Base-by-base conservation (phyloP, 2,329 filamentous ascomycete genomes). In the Fusarium luffae region DNA sequence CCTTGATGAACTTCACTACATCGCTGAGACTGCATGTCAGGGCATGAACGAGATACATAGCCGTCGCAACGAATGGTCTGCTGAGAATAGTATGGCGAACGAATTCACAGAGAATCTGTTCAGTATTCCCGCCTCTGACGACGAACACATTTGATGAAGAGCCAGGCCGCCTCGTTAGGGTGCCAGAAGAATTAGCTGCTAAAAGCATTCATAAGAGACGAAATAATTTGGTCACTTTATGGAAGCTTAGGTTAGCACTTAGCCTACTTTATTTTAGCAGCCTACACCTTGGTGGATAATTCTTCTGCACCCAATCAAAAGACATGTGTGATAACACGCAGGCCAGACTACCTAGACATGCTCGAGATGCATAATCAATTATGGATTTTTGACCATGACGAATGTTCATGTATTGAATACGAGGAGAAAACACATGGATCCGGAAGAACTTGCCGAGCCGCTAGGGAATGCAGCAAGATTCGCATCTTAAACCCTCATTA, bases 21-120 rank as follows among this genome's bases (percentile, higher is more conserved):
- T 85, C 60, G 81, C 81, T 14, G 79, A 84, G 63, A 82, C 77
- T 55, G 81, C 82, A 6, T 82, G 79, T 62, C 77, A 79, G 54
- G 83, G 81, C 28, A 82, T 84, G 80, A 80, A 79, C 37, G 78
- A 82, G 73, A 77, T 82, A 32, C 79, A 87, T 51, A 67, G 68
- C 23, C 74, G 77, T 21, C 70, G 78, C 16, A 76, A 72, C 25
- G 76, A 78, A 54, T 76, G 72, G 72, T 74, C 73, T 7, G 66
- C 75, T 11, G 74, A 70, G n/a, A 75, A 72, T 28, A 72, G 72
- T 52, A 71, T 76, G 71, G 75, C 74, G 10, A 74, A 75, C 25
- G 78, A 78, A 44, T 79, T 77, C 50, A 72, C 72, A 10, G 76
- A 79, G 50, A 77, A 79, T 55, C 19, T 76, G 23, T 65, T 76